Percentiles rank a stretch among this genome's conserved stretches.
These are phyloP conservation scores for Ceratobasidium sp. DNA, from an alignment of 1,284 basidiomycete species.

Conservation along the genomic window DNA sequence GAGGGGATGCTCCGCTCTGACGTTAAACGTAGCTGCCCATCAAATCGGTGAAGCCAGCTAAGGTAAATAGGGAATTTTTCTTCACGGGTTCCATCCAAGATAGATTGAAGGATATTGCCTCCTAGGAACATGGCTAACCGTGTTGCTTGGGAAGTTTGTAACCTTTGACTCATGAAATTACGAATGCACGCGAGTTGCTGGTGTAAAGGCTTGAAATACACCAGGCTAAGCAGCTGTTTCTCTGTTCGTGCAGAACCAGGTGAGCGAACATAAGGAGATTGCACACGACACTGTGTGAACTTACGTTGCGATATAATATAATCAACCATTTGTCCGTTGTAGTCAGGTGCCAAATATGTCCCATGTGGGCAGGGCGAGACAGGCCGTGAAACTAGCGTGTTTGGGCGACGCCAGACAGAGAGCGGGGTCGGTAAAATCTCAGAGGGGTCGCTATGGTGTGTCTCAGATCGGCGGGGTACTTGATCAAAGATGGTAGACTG, in stretches of 20 bases:
- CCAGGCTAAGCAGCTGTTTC: not conserved
- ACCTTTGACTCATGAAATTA: not conserved
- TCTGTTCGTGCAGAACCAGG: not conserved
- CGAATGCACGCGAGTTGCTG: not conserved
- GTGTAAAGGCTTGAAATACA: conserved; percentile 1
- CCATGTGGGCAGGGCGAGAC: not conserved
- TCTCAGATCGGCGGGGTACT: too few relatives aligned
- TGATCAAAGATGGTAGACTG: not conserved
- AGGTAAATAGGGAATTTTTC: not conserved
- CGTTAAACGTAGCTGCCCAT: not conserved
- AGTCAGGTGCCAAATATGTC: not conserved
- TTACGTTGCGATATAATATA: not conserved
- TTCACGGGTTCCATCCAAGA: not conserved
- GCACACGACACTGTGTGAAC: not conserved
- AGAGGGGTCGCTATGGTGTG: too few relatives aligned
- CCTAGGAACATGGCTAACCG: not conserved
- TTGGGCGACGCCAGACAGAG: not conserved
- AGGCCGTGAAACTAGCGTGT: too few relatives aligned
- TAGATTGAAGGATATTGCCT: not conserved
- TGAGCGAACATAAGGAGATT: not conserved
- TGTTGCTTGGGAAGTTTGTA: not conserved
- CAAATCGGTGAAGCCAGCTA: not conserved
- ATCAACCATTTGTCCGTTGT: not conserved
- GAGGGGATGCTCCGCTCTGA: not conserved
- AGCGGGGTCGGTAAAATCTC: not conserved